Evolutionary conservation across 306 rosid genomes (phyloP).

Genomic region (Erythrophleum fordii): DNA sequence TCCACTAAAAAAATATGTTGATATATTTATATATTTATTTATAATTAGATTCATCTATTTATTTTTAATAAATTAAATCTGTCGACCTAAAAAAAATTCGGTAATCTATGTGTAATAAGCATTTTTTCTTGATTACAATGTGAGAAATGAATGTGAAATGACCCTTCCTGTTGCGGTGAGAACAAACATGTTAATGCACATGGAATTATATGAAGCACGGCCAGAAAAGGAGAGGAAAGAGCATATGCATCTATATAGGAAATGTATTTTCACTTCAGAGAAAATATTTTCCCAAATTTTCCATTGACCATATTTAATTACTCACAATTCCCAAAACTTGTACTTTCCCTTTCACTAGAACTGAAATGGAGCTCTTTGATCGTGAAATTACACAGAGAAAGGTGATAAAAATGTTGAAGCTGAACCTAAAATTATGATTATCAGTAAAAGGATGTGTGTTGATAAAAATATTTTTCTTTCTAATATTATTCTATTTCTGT

Average conservation of each 20-base stretch:
- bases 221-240: neutral
- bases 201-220: neutral
- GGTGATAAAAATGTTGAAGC: neutral
- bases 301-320: neutral
- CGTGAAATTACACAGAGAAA: neutral
- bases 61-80: too few species aligned
- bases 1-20: neutral
- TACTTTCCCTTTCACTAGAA: neutral
- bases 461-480: too few species aligned
- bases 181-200: neutral
- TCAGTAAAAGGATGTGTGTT: neutral
- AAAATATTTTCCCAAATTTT: neutral
- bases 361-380: neutral
- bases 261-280: neutral
- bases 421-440: neutral
- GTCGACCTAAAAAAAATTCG: too few species aligned
- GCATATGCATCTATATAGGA: too few species aligned
- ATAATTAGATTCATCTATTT: too few species aligned
- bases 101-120: too few species aligned
- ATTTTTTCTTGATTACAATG: too few species aligned
- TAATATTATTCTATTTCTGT: too few species aligned
- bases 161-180: neutral
- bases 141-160: neutral
- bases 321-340: conserved; percentile 5
- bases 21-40: too few species aligned